Conservation (phyloP, 1,139 yeast genomes). For the Taphrina communis region DNA sequence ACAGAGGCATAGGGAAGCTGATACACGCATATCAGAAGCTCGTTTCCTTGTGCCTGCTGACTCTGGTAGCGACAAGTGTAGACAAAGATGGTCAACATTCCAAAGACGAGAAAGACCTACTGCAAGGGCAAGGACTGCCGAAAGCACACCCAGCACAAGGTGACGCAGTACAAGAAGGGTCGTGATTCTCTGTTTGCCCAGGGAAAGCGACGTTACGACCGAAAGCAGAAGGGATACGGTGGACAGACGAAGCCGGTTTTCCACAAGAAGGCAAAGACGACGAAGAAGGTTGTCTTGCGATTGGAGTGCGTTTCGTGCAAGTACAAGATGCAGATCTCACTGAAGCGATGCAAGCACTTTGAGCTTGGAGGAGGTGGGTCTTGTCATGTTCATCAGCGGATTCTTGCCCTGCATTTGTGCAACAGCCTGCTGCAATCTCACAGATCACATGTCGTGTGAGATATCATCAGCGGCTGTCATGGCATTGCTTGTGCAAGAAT, state of each 20-base stretch:
- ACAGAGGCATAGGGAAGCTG: neutral
- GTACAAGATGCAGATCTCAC: constrained; percentile 97
- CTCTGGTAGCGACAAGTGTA: constrained; percentile 19
- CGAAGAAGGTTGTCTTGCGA: constrained; percentile 99
- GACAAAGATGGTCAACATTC: constrained; percentile 82
- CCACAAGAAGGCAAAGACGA: constrained; percentile 99
- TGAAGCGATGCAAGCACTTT: constrained; percentile 99
- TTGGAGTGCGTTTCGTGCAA: constrained; percentile 98
- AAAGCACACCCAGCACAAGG: constrained; percentile 99
- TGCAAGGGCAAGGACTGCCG: constrained; percentile 99
- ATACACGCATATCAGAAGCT: neutral
- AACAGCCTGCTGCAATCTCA: neutral
- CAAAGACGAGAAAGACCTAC: constrained; percentile 99
- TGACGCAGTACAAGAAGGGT: constrained; percentile 99
- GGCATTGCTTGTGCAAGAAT: neutral
- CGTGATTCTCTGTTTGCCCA: constrained; percentile 99
- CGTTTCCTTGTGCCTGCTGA: neutral
- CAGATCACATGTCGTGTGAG: neutral
- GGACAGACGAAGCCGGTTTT: constrained; percentile 99
- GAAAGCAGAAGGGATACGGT: constrained; percentile 99
- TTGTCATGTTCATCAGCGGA: neutral
- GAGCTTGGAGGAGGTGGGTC: constrained; percentile 86
- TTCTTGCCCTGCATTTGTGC: neutral
- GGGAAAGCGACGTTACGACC: constrained; percentile 99
- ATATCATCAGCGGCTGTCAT: neutral